Conservation (phyloP, 2,329 filamentous ascomycete genomes). For the Cadophora sp. region DNA sequence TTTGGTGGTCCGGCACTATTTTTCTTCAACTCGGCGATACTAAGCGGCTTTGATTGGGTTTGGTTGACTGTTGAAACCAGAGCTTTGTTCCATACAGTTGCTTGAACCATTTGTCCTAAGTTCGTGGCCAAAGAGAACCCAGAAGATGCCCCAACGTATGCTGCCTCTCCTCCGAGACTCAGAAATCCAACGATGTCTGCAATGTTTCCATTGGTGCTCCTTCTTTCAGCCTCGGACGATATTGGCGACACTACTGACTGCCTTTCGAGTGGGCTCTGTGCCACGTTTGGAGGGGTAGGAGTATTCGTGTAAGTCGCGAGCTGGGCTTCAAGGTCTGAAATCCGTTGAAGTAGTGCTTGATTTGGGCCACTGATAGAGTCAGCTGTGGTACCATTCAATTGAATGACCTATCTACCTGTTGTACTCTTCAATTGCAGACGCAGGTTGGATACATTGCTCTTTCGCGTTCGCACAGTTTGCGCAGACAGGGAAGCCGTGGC, state of each 20-base stretch:
- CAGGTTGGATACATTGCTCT: constrained; percentile 26
- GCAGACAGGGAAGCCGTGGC: constrained; percentile 40
- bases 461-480: constrained; percentile 40
- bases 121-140: constrained; percentile 57
- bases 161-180: constrained; percentile 55
- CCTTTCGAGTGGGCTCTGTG: too few species aligned
- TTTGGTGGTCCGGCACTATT: too few species aligned
- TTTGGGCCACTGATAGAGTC: too few species aligned
- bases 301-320: too few species aligned
- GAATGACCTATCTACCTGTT: too few species aligned
- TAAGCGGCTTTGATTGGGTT: constrained; percentile 37
- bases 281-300: too few species aligned
- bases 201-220: constrained; percentile 42
- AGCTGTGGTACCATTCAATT: too few species aligned
- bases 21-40: constrained; percentile 35
- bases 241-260: too few species aligned
- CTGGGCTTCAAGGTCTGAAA: too few species aligned
- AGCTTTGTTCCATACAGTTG: constrained; percentile 60
- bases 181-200: constrained; percentile 57
- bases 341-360: too few species aligned
- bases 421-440: too few species aligned
- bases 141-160: constrained; percentile 57
- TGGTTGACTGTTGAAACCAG: constrained; percentile 42
- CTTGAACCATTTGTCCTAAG: constrained; percentile 60
- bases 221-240: not conserved